These are phyloP conservation scores for Fraxinus baroniana DNA, from an alignment of 305 asterid genomes.

Conservation along the genomic window DNA sequence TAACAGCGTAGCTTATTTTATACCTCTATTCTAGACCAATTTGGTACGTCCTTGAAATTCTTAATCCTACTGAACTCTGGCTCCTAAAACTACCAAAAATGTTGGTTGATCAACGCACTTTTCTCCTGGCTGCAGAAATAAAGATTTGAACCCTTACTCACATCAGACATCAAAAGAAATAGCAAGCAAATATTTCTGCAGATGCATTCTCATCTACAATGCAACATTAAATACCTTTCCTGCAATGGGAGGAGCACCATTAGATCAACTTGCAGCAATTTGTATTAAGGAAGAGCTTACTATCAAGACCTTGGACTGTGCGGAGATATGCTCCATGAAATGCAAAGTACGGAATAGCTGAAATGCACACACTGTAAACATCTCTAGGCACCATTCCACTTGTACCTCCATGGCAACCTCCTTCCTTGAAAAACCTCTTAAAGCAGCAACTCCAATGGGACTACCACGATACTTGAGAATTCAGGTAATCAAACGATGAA, in stretches of 20 bases:
- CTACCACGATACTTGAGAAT: slow-evolving; percentile 30
- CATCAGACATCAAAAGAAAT: too few species aligned
- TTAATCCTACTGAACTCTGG: neutral
- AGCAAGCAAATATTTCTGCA: neutral
- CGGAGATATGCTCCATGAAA: neutral
- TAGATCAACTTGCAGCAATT: neutral
- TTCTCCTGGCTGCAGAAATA: neutral
- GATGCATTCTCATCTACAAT: neutral
- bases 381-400: neutral
- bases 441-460: neutral
- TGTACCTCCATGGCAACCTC: neutral
- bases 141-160: neutral
- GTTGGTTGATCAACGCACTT: neutral
- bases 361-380: neutral
- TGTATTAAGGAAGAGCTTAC: neutral
- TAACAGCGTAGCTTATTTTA: neutral
- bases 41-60: neutral
- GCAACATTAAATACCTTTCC: neutral
- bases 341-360: neutral
- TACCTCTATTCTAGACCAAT: neutral
- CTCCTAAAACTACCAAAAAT: neutral
- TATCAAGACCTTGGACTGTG: neutral
- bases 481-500: slow-evolving; percentile 42
- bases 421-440: neutral
- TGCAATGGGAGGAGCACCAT: neutral